Evolutionary conservation across 352 stramenopile genomes (phyloP), one percentile per base, ranked within the genome.

Genomic region (Thraustotheca clavata): DNA sequence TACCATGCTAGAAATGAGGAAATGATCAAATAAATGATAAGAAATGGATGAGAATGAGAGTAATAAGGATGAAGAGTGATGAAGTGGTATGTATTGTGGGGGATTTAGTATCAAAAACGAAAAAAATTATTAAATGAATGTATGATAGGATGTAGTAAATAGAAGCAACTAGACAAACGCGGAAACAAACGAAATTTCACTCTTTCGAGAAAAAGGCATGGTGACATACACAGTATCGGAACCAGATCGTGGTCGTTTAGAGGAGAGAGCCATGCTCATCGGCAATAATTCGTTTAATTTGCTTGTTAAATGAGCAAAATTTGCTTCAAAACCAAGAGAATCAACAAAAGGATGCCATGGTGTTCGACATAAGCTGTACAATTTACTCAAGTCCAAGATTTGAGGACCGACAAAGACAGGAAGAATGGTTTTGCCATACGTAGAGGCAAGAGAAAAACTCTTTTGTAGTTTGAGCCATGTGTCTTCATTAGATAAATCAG

Each of bases 291-390:
- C 43, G 43, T 50, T 50, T 22, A 50, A 29, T 22, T 29, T 22
- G 22, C 33, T 50, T 14, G 43, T 50, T 18, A 65, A 41, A 8
- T 54, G 24, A 8, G 4, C 12, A 32, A 65, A 65, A 33, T 41
- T 65, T 18, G 38, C 18, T 3, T 65, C 34, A 41, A 52, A 65
- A 11, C 71, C 76, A 24, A 79, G 69, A 20, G 73, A 75, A 36
- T 85, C 73, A 35, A 87, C 76, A 22, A 88, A 84, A 49, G 88
- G 88, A 33, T 82, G 78, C n/a, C 88, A 70, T 33, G 83, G 71
- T 6, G 81, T 88, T 38, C 77, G 73, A 26, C 78, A 71, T 11
- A 90, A 71, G 18, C 74, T 88, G 69, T 90, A 90, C 66, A 88
- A 71, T 46, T 88, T 86, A 70, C 79, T 88, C 26, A 88, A 73